These are phyloP conservation scores for Ceratonia siliqua DNA, from an alignment of 306 rosid species.

Conservation along the genomic window DNA sequence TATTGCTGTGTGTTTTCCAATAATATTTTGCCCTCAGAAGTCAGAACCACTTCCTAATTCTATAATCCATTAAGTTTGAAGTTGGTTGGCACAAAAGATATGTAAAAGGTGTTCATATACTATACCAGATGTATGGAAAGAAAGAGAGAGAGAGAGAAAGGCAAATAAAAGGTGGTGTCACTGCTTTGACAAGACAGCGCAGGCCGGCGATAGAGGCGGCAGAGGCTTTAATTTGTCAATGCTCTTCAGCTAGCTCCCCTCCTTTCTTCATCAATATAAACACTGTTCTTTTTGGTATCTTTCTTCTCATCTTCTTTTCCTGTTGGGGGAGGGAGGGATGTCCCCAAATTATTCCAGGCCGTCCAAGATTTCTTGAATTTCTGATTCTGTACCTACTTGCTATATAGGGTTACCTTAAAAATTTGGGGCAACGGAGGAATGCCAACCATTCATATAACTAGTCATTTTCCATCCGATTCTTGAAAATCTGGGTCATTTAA, in stretches of 20 bases:
- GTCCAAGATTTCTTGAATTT: not conserved
- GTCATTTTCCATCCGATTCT: constrained; percentile 4
- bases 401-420: not conserved
- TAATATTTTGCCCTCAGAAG: not conserved
- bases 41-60: not conserved
- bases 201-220: constrained; percentile 51
- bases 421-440: not conserved
- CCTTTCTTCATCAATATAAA: not conserved
- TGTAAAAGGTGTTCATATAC: not conserved
- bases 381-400: not conserved
- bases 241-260: too few species aligned
- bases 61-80: too few species aligned
- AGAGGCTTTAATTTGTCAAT: constrained; percentile 10
- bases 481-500: not conserved
- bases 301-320: not conserved
- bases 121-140: not conserved
- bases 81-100: not conserved
- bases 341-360: not conserved
- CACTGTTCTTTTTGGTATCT: not conserved
- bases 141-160: not conserved
- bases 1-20: not conserved
- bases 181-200: constrained; percentile 44
- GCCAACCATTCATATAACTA: not conserved
- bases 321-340: not conserved
- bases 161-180: constrained; percentile 38